Evolutionary conservation across 2,329 filamentous ascomycete species (phyloP).

Genomic region (Beauveria varroae): DNA sequence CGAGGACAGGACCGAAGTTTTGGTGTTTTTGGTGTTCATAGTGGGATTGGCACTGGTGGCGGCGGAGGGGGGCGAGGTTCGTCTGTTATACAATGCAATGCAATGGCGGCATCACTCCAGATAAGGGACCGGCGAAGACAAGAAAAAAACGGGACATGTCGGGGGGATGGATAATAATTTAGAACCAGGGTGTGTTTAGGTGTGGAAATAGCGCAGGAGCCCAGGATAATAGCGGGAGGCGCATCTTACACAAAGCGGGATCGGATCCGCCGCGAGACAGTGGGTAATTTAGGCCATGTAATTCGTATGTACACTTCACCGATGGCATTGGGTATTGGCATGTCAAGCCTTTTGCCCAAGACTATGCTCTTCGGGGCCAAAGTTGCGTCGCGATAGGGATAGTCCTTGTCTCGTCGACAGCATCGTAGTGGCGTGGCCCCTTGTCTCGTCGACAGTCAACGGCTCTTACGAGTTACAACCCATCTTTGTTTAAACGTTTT

Average conservation of each 20-base stretch:
- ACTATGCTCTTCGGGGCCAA: not conserved
- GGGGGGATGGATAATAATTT: conserved; percentile 6
- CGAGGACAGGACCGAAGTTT: too few species aligned
- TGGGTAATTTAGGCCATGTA: not conserved
- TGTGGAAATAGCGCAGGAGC: conserved; percentile 8
- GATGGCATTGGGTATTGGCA: not conserved
- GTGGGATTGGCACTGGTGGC: not conserved
- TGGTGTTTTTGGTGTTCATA: not conserved
- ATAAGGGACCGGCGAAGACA: not conserved
- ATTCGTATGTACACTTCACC: not conserved
- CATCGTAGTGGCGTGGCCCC: not conserved
- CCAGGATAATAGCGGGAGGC: conserved; percentile 8
- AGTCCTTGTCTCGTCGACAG: not conserved
- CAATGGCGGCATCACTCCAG: not conserved
- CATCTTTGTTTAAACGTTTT: not conserved
- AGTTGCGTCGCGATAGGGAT: too few species aligned
- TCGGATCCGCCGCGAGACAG: conserved; percentile 7
- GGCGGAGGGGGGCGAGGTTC: not conserved
- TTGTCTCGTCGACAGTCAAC: not conserved
- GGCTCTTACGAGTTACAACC: not conserved
- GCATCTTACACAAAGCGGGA: conserved; percentile 10
- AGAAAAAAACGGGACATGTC: conserved; percentile 2
- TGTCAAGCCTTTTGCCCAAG: not conserved
- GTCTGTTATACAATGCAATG: conserved; percentile 2
- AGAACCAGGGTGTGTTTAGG: conserved; percentile 1